Conservation (phyloP, 1,284 basidiomycete species). For the Polyporus tsugae region DNA sequence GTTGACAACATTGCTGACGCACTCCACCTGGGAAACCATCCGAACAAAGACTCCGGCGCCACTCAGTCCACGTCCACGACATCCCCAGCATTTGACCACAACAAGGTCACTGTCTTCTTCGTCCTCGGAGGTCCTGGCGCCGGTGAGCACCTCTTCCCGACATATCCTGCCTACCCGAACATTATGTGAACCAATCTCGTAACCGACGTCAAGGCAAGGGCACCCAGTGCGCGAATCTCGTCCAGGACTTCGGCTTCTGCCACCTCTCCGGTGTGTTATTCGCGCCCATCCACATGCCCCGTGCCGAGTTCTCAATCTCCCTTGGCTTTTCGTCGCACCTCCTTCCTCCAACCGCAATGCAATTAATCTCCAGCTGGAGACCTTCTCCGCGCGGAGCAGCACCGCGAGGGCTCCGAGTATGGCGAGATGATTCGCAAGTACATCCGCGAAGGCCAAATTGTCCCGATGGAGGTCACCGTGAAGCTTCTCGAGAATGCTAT, state of each 20-base stretch:
- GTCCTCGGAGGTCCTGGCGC: conserved; percentile 98
- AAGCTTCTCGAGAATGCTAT: conserved; percentile 97
- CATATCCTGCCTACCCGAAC: neutral
- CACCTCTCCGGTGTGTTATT: conserved; percentile 86
- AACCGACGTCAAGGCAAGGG: conserved; percentile 80
- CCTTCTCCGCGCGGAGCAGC: conserved; percentile 93
- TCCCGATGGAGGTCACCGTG: conserved; percentile 97
- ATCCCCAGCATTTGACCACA: conserved; percentile 70
- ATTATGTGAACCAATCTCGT: conserved; percentile 15
- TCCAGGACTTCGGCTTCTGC: conserved; percentile 90
- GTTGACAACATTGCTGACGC: conserved; percentile 60
- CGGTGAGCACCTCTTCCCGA: conserved; percentile 54
- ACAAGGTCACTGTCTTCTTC: conserved; percentile 90
- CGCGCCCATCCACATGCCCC: neutral
- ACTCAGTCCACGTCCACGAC: conserved; percentile 22
- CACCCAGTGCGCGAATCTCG: conserved; percentile 91
- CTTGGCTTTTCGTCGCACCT: conserved; percentile 7
- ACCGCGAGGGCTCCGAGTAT: conserved; percentile 85
- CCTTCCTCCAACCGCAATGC: conserved; percentile 11
- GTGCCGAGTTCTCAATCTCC: conserved; percentile 13
- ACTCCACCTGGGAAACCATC: conserved; percentile 46
- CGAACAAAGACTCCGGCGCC: conserved; percentile 24
- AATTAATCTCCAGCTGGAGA: conserved; percentile 79
- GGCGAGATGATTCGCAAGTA: conserved; percentile 89
- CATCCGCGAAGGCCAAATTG: conserved; percentile 95